Evolutionary conservation across 225 moss, liverwort and hornwort species (phyloP).

Genomic region (Polytrichum formosum): DNA sequence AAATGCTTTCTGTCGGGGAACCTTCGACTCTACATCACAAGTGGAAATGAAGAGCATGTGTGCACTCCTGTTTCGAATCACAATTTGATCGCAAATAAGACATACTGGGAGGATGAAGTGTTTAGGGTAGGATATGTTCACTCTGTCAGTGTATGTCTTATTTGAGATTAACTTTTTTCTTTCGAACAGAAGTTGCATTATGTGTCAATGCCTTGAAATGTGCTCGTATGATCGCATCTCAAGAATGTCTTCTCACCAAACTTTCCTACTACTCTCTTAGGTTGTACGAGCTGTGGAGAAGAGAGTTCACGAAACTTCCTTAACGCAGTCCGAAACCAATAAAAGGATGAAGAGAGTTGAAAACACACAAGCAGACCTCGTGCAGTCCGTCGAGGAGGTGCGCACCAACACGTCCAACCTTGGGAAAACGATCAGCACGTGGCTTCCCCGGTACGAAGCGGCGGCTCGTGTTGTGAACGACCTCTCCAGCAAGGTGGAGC

Average conservation of each 20-base stretch:
- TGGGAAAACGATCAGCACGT: slow-evolving; percentile 66
- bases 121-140: not conserved
- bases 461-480: slow-evolving; percentile 73
- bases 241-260: no score
- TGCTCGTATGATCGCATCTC: no score
- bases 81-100: not conserved
- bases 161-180: not conserved
- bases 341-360: slow-evolving; percentile 67
- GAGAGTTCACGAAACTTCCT: slow-evolving; percentile 48
- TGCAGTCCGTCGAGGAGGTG: slow-evolving; percentile 60
- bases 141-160: slow-evolving; percentile 7
- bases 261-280: slow-evolving; percentile 14
- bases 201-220: not conserved
- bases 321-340: slow-evolving; percentile 52
- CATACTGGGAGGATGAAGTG: no score
- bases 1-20: no score
- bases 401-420: slow-evolving; percentile 52
- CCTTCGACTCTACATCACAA: no score
- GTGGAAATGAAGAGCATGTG: no score
- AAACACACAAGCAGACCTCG: slow-evolving; percentile 53
- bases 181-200: not conserved
- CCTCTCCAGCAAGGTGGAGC: slow-evolving; percentile 73
- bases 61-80: no score
- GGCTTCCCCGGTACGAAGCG: slow-evolving; percentile 78
- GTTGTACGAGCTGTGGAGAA: slow-evolving; percentile 39